Percentiles rank a stretch among this genome's conserved stretches.
Evolutionary conservation across 2,329 filamentous ascomycete genomes (phyloP).

Genomic region (Colletotrichum musicola): DNA sequence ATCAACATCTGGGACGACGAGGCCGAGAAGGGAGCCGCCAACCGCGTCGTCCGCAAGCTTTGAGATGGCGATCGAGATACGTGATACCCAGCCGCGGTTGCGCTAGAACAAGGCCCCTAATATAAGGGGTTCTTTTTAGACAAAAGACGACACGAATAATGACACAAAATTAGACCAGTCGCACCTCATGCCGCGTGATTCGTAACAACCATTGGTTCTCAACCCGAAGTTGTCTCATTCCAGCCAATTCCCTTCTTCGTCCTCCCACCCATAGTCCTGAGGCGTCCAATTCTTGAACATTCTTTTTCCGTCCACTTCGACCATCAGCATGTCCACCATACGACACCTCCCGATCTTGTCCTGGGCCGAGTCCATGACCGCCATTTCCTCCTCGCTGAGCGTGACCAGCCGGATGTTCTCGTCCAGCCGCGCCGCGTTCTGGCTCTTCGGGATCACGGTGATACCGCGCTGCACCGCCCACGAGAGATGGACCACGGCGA

Average conservation of each 20-base stretch:
- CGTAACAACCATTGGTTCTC: neutral
- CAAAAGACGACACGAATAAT: conserved; percentile 32
- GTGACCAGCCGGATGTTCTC: conserved; percentile 43
- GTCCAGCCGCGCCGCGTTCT: conserved; percentile 31
- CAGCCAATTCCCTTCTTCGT: conserved; percentile 44
- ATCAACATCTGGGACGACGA: conserved; percentile 68
- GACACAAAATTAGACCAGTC: neutral
- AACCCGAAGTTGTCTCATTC: neutral
- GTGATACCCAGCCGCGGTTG: conserved; percentile 27
- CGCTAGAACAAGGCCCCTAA: no score
- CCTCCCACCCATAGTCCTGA: conserved; percentile 45
- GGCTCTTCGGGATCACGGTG: conserved; percentile 43
- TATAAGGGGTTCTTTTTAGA: neutral
- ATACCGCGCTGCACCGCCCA: conserved; percentile 44
- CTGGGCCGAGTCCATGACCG: conserved; percentile 41
- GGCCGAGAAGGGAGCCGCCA: conserved; percentile 62
- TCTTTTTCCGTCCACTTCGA: conserved; percentile 40
- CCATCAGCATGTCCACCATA: conserved; percentile 17
- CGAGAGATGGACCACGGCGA: conserved; percentile 42
- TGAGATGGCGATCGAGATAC: conserved; percentile 6
- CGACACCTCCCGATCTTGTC: conserved; percentile 39
- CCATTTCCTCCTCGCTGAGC: conserved; percentile 43
- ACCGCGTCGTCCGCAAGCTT: conserved; percentile 59
- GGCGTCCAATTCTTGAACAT: conserved; percentile 41
- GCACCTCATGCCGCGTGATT: neutral